Percentiles rank a stretch among this genome's conserved stretches.
These are phyloP conservation scores for Cyberlindnera mycetangii DNA, from an alignment of 805 yeast species.

Conservation along the genomic window DNA sequence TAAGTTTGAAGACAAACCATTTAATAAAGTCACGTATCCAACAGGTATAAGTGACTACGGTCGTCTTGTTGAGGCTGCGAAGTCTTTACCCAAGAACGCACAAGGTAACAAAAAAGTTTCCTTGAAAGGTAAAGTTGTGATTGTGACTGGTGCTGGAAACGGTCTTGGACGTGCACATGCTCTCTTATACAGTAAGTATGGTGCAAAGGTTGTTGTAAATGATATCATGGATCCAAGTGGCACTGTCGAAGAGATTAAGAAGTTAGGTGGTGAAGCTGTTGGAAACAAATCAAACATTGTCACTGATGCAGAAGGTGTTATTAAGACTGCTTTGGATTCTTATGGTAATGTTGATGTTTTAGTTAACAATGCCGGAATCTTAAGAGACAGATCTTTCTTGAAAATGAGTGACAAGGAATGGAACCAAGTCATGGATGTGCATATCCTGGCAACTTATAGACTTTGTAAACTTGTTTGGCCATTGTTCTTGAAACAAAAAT, in stretches of 20 bases:
- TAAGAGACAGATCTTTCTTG: slow-evolving; percentile 82
- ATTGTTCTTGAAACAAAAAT: slow-evolving; percentile 68
- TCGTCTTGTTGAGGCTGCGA: slow-evolving; percentile 50
- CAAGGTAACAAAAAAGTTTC: slow-evolving; percentile 58
- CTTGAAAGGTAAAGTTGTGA: slow-evolving; percentile 78
- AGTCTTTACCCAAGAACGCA: slow-evolving; percentile 50
- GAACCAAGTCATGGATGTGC: slow-evolving; percentile 77
- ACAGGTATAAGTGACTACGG: slow-evolving; percentile 67
- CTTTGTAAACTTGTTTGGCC: slow-evolving; percentile 94
- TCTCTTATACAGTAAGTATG: slow-evolving; percentile 76
- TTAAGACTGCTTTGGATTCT: slow-evolving; percentile 68
- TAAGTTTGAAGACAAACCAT: slow-evolving; percentile 57
- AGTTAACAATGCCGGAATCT: slow-evolving; percentile 91
- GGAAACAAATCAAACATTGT: slow-evolving; percentile 83
- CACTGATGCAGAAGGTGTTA: slow-evolving; percentile 66
- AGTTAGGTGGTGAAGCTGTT: slow-evolving; percentile 75
- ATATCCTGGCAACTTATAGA: slow-evolving; percentile 75
- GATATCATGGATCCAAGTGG: slow-evolving; percentile 74
- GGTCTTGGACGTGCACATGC: slow-evolving; percentile 95
- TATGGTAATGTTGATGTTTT: slow-evolving; percentile 85
- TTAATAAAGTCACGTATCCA: slow-evolving; percentile 64
- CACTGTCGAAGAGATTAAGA: slow-evolving; percentile 72
- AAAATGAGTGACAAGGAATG: slow-evolving; percentile 86
- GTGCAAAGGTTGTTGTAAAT: slow-evolving; percentile 93
- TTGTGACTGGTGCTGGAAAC: slow-evolving; percentile 92